Conservation (phyloP, 2,329 filamentous ascomycete genomes). For the Colletotrichum sojae region DNA sequence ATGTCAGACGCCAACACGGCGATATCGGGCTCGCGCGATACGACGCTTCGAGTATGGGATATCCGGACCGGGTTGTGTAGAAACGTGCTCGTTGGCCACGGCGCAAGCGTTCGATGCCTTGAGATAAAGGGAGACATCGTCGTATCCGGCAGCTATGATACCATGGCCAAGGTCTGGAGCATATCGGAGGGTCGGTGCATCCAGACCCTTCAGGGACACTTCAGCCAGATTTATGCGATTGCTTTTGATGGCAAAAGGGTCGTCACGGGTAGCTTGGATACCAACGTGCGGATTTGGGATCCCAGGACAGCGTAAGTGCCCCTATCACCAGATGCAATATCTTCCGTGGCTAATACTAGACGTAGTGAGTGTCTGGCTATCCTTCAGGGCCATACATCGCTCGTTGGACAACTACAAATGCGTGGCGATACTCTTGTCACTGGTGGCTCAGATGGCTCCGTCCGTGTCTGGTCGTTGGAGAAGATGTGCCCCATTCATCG, state of each 20-base stretch:
- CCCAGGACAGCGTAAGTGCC: conserved; percentile 81
- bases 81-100: conserved; percentile 93
- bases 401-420: conserved; percentile 97
- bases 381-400: conserved; percentile 94
- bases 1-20: conserved; percentile 96
- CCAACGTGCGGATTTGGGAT: conserved; percentile 97
- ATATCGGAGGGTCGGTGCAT: conserved; percentile 95
- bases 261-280: conserved; percentile 95
- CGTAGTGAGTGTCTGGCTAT: conserved; percentile 85
- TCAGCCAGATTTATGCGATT: conserved; percentile 99
- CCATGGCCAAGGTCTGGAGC: conserved; percentile 96
- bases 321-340: neutral
- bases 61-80: conserved; percentile 88
- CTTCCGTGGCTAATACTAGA: conserved; percentile 48
- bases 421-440: conserved; percentile 95
- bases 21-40: conserved; percentile 96
- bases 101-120: conserved; percentile 93
- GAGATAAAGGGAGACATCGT: conserved; percentile 97
- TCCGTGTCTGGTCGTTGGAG: conserved; percentile 94
- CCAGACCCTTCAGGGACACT: conserved; percentile 91
- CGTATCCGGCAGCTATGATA: conserved; percentile 98
- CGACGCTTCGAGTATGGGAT: conserved; percentile 95
- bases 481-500: conserved; percentile 94
- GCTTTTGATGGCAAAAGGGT: conserved; percentile 95
- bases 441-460: conserved; percentile 94